phyloP scores from a whole-genome alignment of 345 rosid genomes.

The Melaleuca alternifolia region DNA sequence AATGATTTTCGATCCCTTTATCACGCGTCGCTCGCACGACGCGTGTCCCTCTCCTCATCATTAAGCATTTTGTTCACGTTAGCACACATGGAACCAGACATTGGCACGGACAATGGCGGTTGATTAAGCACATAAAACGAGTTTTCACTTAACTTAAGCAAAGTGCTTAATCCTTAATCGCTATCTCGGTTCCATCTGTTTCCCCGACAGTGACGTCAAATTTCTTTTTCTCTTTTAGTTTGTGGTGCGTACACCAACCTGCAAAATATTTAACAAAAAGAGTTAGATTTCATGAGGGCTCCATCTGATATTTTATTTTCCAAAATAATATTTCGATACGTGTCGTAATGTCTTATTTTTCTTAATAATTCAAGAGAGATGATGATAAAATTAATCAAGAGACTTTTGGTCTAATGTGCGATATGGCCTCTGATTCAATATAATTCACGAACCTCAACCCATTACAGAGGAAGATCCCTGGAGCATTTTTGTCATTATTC shows the following conservation, averaged over 20 bases:
- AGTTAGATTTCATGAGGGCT: not conserved
- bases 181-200: not conserved
- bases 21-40: not conserved
- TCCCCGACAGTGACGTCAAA: not conserved
- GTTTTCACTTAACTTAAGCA: not conserved
- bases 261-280: not conserved
- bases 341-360: not conserved
- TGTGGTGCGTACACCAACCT: not conserved
- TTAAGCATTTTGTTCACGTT: not conserved
- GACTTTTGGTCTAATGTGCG: too few species aligned
- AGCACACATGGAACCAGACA: not conserved
- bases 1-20: not conserved
- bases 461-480: too few species aligned
- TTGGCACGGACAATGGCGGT: not conserved
- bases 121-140: not conserved
- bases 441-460: too few species aligned
- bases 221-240: not conserved
- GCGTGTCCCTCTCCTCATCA: not conserved
- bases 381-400: too few species aligned
- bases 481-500: too few species aligned
- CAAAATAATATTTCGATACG: not conserved
- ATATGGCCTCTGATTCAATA: too few species aligned
- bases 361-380: not conserved
- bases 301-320: not conserved
- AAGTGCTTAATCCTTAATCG: not conserved